Evolutionary conservation across 2,329 filamentous ascomycete species (phyloP).

Genomic region (Apiospora rasikravindrae): DNA sequence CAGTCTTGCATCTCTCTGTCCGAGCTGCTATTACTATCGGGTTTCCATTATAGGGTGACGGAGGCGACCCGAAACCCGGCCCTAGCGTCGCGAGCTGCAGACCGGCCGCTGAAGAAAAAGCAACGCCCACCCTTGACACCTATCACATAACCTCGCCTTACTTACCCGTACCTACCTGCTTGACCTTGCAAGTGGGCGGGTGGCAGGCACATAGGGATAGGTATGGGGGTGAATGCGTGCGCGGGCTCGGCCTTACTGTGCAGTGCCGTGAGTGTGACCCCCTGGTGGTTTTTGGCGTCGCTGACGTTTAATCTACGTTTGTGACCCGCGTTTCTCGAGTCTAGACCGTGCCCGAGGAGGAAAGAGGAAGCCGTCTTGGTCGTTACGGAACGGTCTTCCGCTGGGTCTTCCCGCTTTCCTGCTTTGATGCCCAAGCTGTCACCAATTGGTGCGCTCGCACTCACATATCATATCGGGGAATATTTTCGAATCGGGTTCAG

Average conservation of each 20-base stretch:
- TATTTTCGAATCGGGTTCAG: background rate
- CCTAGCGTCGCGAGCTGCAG: background rate
- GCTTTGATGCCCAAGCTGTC: background rate
- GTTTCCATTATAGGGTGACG: background rate
- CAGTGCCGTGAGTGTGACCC: background rate
- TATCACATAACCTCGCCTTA: background rate
- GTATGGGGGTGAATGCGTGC: background rate
- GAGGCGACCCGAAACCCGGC: slow-evolving; percentile 9
- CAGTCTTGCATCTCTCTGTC: too few species aligned
- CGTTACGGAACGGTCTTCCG: background rate
- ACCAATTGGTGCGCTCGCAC: background rate
- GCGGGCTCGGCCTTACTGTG: background rate
- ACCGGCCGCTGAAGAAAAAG: slow-evolving; percentile 15
- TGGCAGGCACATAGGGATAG: background rate
- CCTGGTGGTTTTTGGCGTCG: background rate
- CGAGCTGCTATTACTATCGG: background rate
- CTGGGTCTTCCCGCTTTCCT: background rate
- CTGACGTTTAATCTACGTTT: background rate
- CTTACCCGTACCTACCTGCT: background rate
- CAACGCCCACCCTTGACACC: background rate
- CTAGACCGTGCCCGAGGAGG: background rate
- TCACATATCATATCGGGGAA: background rate
- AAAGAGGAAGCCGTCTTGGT: background rate
- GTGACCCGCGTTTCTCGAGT: background rate
- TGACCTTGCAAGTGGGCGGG: background rate